Conservation (phyloP, 768 basidiomycete genomes). For the Galerina sulciceps region DNA sequence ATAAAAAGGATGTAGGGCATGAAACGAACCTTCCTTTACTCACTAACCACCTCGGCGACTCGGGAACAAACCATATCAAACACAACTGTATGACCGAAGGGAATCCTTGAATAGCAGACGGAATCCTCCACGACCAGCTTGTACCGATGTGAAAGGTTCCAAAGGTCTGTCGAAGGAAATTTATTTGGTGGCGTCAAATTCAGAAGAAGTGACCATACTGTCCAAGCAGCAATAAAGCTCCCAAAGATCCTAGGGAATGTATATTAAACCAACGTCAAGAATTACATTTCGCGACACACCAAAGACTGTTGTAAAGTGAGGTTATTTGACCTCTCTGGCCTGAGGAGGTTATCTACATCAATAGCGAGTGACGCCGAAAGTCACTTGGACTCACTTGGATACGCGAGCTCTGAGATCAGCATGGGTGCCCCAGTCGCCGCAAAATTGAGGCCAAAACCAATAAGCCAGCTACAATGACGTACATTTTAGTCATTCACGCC, state of each 20-base stretch:
- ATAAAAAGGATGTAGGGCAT: neutral
- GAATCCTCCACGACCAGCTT: neutral
- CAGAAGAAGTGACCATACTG: too few species aligned
- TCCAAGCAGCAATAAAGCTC: too few species aligned
- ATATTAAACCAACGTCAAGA: too few species aligned
- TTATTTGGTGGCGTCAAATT: too few species aligned
- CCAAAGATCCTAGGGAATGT: too few species aligned
- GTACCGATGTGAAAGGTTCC: neutral
- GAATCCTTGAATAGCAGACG: neutral
- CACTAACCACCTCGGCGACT: constrained; percentile 41
- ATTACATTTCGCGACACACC: too few species aligned
- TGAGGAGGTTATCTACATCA: too few species aligned
- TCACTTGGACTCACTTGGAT: too few species aligned
- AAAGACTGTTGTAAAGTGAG: too few species aligned
- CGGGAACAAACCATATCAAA: neutral
- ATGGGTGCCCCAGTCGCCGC: constrained; percentile 71
- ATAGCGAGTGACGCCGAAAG: too few species aligned
- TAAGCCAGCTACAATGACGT: constrained; percentile 45
- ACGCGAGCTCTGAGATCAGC: constrained; percentile 74
- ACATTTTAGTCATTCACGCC: neutral
- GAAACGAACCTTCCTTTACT: constrained; percentile 52
- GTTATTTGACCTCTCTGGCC: too few species aligned
- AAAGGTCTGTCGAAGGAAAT: too few species aligned
- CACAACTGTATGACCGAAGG: neutral
- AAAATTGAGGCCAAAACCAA: constrained; percentile 69